These are phyloP conservation scores for Thymus quinquecostatus DNA, from an alignment of 257 asterid species.

Conservation along the genomic window DNA sequence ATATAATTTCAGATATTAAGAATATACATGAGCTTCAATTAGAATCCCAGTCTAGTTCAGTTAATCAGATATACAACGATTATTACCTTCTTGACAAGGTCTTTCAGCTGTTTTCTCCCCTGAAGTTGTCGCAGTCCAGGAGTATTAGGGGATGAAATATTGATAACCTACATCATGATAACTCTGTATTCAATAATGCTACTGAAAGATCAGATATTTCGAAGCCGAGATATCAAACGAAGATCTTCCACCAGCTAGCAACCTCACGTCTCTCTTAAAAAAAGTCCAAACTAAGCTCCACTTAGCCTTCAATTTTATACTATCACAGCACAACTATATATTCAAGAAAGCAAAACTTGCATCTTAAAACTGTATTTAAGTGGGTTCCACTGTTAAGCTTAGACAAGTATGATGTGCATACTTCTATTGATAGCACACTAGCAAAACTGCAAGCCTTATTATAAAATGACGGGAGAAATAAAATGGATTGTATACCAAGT, in stretches of 20 bases:
- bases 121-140: constrained; percentile 98
- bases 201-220: constrained; percentile 15
- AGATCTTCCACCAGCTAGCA: constrained; percentile 13
- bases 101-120: constrained; percentile 95
- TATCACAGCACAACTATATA: neutral
- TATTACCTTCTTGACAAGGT: constrained; percentile 91
- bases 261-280: constrained; percentile 1
- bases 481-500: constrained; percentile 61
- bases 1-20: constrained; percentile 5
- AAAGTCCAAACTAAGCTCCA: neutral
- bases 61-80: constrained; percentile 11
- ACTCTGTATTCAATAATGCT: neutral
- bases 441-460: neutral
- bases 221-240: constrained; percentile 16
- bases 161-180: constrained; percentile 63
- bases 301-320: neutral
- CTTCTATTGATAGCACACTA: neutral
- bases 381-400: neutral
- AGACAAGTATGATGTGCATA: neutral
- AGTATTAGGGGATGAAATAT: constrained; percentile 94
- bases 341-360: neutral
- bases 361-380: neutral
- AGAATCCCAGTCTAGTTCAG: constrained; percentile 1
- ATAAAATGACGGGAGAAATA: neutral
- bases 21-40: constrained; percentile 1